Conservation (phyloP, 2,329 filamentous ascomycete species). For the Fusarium camptoceras region DNA sequence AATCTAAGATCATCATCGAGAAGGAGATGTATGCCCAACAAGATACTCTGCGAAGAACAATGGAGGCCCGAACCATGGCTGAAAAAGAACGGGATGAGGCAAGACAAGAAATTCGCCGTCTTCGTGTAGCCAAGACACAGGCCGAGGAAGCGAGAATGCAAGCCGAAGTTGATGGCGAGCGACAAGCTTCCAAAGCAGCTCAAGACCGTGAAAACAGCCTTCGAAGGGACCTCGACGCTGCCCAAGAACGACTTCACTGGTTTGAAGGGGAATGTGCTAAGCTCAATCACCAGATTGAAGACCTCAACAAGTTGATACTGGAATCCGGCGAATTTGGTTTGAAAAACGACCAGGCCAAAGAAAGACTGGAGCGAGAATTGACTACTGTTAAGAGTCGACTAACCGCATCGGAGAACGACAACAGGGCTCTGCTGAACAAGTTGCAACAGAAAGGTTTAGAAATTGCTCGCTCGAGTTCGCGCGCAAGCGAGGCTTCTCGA, state of each 20-base stretch:
- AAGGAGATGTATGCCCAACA: constrained; percentile 98
- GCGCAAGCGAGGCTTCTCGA: constrained; percentile 85
- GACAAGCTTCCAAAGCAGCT: constrained; percentile 80
- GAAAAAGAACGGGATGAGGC: constrained; percentile 92
- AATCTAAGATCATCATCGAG: constrained; percentile 96
- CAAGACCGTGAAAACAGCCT: constrained; percentile 83
- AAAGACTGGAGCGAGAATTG: constrained; percentile 89
- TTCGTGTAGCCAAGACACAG: constrained; percentile 85
- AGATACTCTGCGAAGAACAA: constrained; percentile 86
- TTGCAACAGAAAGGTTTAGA: constrained; percentile 97
- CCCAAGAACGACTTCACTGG: constrained; percentile 79
- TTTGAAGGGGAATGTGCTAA: constrained; percentile 83
- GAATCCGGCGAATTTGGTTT: constrained; percentile 90
- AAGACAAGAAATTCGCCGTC: constrained; percentile 82
- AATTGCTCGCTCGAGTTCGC: constrained; percentile 89
- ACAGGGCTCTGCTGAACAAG: constrained; percentile 94
- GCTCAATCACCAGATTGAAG: constrained; percentile 83
- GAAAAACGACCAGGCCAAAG: constrained; percentile 93
- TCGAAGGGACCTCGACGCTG: constrained; percentile 82
- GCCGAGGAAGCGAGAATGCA: constrained; percentile 87
- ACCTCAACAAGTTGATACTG: constrained; percentile 86
- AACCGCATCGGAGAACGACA: constrained; percentile 94
- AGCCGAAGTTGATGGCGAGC: constrained; percentile 84
- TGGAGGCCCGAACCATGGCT: constrained; percentile 80
- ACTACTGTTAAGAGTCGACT: constrained; percentile 91